Conservation (phyloP, 129 eudicot species). For the Smallanthus sonchifolius region DNA sequence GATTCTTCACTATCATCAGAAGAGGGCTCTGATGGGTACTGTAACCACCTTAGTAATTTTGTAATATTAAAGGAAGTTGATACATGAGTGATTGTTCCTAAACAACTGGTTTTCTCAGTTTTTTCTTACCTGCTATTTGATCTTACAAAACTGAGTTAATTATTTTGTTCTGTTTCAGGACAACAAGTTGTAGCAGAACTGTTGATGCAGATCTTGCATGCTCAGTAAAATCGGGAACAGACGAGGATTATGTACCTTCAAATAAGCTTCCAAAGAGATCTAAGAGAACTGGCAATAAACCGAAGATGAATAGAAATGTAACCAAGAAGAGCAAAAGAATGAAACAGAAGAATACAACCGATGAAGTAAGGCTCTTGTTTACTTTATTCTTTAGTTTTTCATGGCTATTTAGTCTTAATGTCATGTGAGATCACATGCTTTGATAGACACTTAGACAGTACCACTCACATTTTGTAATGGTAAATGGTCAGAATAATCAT, state of each 20-base stretch:
- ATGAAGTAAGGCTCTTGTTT: constrained; percentile 31
- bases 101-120: neutral
- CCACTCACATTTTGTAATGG: neutral
- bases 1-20: constrained; percentile 32
- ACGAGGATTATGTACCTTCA: constrained; percentile 34
- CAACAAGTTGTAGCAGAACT: constrained; percentile 20
- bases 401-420: neutral
- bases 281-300: constrained; percentile 8
- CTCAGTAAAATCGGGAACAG: constrained; percentile 20
- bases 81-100: neutral
- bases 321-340: constrained; percentile 38
- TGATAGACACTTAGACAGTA: neutral
- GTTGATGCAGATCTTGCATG: constrained; percentile 16
- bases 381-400: neutral
- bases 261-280: constrained; percentile 22
- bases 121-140: constrained; percentile 4
- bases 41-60: constrained; percentile 7
- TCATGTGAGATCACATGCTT: constrained; percentile 6
- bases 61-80: neutral
- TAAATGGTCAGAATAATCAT: neutral
- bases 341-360: constrained; percentile 12
- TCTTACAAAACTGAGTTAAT: neutral
- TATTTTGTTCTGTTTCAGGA: constrained; percentile 20
- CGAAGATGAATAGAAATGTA: constrained; percentile 11
- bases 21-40: constrained; percentile 31